phyloP scores from a whole-genome alignment of 345 rosid species.

The Boechera retrofracta region DNA sequence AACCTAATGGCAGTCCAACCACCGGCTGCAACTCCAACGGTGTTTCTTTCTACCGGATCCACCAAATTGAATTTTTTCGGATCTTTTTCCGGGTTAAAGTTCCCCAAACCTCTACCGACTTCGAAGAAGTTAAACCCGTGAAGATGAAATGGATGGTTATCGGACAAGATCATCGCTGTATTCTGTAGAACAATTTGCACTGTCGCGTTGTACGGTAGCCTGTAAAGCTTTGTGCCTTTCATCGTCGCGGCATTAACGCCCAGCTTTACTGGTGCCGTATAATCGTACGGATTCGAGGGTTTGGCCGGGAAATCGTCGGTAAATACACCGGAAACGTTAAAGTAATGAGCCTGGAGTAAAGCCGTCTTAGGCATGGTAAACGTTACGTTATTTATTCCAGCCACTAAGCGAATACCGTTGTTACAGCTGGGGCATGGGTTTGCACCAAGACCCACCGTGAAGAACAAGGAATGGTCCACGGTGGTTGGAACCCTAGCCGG shows the following conservation, averaged over 20 bases:
- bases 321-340: conserved; percentile 70
- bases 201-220: conserved; percentile 69
- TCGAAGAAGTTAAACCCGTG: conserved; percentile 59
- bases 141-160: conserved; percentile 84
- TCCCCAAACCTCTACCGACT: conserved; percentile 80
- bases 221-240: conserved; percentile 66
- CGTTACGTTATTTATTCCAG: conserved; percentile 75
- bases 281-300: conserved; percentile 58
- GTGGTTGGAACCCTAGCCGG: conserved; percentile 61
- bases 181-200: conserved; percentile 81
- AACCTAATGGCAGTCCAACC: conserved; percentile 96
- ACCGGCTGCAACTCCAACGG: conserved; percentile 79
- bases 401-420: conserved; percentile 65
- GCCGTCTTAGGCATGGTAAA: conserved; percentile 72
- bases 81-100: conserved; percentile 60
- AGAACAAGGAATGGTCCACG: conserved; percentile 67
- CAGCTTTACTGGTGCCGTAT: conserved; percentile 56
- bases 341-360: conserved; percentile 79
- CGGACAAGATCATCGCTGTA: conserved; percentile 73
- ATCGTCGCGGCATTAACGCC: conserved; percentile 58
- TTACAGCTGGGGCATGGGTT: conserved; percentile 70
- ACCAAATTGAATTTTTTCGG: conserved; percentile 68
- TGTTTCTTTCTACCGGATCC: conserved; percentile 95
- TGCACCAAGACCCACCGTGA: conserved; percentile 72
- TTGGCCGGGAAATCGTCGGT: conserved; percentile 77